phyloP scores from a whole-genome alignment of 2,329 filamentous ascomycete species.

The Neofusicoccum cordaticola region DNA sequence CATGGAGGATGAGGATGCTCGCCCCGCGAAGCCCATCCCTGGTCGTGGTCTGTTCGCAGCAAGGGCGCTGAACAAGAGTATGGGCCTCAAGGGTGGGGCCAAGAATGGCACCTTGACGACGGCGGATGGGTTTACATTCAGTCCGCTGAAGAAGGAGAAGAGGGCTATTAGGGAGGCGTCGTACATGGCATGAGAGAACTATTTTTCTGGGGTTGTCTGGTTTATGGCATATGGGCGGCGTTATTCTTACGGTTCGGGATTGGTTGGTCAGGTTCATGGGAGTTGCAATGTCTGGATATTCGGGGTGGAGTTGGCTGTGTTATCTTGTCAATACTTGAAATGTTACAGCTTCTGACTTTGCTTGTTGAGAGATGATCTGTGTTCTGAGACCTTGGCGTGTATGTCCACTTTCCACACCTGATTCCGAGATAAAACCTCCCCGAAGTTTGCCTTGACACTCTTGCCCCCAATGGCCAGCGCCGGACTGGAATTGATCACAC shows the following conservation, averaged over 20 bases:
- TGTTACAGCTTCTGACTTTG: not conserved
- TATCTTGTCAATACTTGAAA: not conserved
- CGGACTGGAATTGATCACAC: too few relatives aligned
- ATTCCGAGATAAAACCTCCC: too few relatives aligned
- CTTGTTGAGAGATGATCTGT: not conserved
- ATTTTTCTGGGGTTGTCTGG: not conserved
- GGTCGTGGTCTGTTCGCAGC: conserved; percentile 38
- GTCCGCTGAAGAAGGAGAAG: conserved; percentile 41
- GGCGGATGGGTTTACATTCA: conserved; percentile 39
- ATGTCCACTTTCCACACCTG: too few relatives aligned
- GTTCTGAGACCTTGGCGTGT: too few relatives aligned
- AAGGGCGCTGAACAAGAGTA: conserved; percentile 34
- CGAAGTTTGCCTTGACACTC: too few relatives aligned
- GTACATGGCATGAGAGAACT: not conserved
- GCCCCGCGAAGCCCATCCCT: conserved; percentile 31
- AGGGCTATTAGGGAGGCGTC: conserved; percentile 20
- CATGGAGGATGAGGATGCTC: conserved; percentile 47
- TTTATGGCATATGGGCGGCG: not conserved
- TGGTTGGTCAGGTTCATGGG: not conserved
- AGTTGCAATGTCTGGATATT: not conserved
- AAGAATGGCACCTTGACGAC: conserved; percentile 36
- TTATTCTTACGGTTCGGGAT: not conserved
- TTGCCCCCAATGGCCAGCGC: too few relatives aligned
- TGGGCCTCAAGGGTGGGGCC: conserved; percentile 31
- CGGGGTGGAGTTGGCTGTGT: not conserved